Conservation (phyloP, 139 green algal genomes). For the Edaphochlamys debaryana region DNA sequence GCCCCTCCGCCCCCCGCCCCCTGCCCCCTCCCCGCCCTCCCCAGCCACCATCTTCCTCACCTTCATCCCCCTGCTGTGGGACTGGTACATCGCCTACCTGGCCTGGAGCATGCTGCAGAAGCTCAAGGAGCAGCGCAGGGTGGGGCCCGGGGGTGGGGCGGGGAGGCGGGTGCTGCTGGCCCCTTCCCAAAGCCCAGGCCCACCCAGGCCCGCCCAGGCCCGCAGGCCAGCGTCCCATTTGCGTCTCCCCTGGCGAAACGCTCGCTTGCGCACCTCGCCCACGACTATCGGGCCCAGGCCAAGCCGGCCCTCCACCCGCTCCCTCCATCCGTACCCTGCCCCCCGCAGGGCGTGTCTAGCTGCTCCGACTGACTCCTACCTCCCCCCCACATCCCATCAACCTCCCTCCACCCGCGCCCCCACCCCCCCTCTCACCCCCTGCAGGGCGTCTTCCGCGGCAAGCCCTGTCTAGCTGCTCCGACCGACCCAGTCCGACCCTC, state of each 20-base stretch:
- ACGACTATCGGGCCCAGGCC: too few relatives aligned
- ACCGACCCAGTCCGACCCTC: too few relatives aligned
- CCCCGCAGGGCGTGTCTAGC: conserved; percentile 26
- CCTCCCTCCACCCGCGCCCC: too few relatives aligned
- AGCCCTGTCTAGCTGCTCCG: too few relatives aligned
- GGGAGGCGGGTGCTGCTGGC: neutral
- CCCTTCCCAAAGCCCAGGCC: neutral
- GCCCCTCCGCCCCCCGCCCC: too few relatives aligned
- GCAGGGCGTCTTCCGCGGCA: conserved; percentile 40
- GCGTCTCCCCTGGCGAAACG: too few relatives aligned
- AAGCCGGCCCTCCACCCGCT: neutral
- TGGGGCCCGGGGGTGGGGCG: neutral
- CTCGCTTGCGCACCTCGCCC: too few relatives aligned
- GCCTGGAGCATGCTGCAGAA: conserved; percentile 30
- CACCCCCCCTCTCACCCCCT: too few relatives aligned
- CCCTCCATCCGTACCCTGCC: too few relatives aligned
- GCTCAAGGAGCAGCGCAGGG: conserved; percentile 31
- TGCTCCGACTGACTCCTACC: too few relatives aligned
- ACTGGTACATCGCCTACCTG: conserved; percentile 40
- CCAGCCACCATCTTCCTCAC: conserved; percentile 10
- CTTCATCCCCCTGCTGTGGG: conserved; percentile 11
- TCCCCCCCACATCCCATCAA: too few relatives aligned
- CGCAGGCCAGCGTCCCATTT: too few relatives aligned
- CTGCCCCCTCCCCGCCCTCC: neutral
- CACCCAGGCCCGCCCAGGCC: neutral